Conservation (phyloP, 192 early-diverging fungal species). For the Funneliformis geosporum region DNA sequence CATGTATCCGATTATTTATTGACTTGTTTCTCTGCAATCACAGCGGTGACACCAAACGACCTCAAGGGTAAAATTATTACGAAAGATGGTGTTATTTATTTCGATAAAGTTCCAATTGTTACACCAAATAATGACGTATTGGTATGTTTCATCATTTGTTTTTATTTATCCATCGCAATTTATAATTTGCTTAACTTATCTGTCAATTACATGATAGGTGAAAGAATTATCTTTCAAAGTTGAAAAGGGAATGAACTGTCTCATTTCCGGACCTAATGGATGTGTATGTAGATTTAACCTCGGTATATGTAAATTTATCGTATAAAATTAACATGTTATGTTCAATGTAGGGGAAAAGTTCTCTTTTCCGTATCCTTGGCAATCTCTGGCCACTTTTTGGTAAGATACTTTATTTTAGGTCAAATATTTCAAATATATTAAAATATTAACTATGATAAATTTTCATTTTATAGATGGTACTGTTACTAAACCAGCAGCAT, state of each 20-base stretch:
- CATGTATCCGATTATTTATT: not conserved
- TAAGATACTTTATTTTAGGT: constrained; percentile 5
- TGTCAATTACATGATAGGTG: constrained; percentile 39
- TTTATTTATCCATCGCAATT: not conserved
- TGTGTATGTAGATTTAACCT: constrained; percentile 28
- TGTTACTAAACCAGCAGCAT: constrained; percentile 56
- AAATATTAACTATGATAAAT: not conserved
- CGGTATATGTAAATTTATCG: not conserved
- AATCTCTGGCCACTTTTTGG: constrained; percentile 68
- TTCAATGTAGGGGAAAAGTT: constrained; percentile 50
- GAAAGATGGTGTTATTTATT: constrained; percentile 60
- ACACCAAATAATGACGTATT: constrained; percentile 72
- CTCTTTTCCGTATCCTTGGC: constrained; percentile 66
- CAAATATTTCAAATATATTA: not conserved
- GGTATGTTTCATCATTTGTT: constrained; percentile 22
- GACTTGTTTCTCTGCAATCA: constrained; percentile 17
- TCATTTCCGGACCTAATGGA: constrained; percentile 71
- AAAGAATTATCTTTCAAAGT: constrained; percentile 73
- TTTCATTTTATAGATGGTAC: constrained; percentile 44
- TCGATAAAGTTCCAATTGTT: constrained; percentile 75
- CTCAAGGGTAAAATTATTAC: constrained; percentile 55
- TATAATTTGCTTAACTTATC: not conserved
- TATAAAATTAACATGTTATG: not conserved
- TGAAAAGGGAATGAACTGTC: constrained; percentile 69
- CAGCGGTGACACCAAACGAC: constrained; percentile 48